Evolutionary conservation across 305 asterid species (phyloP).

Genomic region (Fraxinus velutina): DNA sequence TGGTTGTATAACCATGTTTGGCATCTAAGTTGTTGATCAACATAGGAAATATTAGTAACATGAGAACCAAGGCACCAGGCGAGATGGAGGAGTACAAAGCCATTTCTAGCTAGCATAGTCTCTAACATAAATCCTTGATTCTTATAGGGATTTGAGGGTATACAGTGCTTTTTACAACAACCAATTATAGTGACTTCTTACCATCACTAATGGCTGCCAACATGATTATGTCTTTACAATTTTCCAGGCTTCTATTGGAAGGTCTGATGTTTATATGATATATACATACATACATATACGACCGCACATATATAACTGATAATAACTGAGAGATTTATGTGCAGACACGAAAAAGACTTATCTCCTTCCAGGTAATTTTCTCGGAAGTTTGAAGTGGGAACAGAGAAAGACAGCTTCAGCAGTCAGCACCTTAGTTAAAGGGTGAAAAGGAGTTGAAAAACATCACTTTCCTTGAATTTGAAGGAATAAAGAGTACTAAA

Average conservation of each 20-base stretch:
- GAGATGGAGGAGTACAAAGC: constrained; percentile 29
- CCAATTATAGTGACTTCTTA: constrained; percentile 55
- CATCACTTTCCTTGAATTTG: constrained; percentile 28
- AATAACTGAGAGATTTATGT: neutral
- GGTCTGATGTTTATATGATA: neutral
- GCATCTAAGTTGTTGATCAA: constrained; percentile 28
- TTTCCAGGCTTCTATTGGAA: constrained; percentile 10
- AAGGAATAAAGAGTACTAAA: constrained; percentile 15
- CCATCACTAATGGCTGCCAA: constrained; percentile 36
- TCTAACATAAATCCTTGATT: neutral
- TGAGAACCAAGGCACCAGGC: constrained; percentile 24
- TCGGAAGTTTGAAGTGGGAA: constrained; percentile 34
- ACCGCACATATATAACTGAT: constrained; percentile 1
- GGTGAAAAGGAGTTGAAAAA: neutral
- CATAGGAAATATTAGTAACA: constrained; percentile 29
- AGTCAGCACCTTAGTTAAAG: constrained; percentile 2
- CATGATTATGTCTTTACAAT: constrained; percentile 36
- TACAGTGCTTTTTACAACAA: constrained; percentile 46
- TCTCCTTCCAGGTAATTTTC: constrained; percentile 36
- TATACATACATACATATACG: neutral
- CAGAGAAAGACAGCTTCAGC: constrained; percentile 21
- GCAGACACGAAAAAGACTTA: constrained; percentile 26
- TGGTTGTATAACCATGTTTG: constrained; percentile 28
- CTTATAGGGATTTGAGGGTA: constrained; percentile 5
- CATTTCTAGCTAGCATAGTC: constrained; percentile 27